A percentile compares a stretch with the other conserved stretches of the same genome.
Evolutionary conservation across 257 asterid species (phyloP).

Genomic region (Verbena officinalis): DNA sequence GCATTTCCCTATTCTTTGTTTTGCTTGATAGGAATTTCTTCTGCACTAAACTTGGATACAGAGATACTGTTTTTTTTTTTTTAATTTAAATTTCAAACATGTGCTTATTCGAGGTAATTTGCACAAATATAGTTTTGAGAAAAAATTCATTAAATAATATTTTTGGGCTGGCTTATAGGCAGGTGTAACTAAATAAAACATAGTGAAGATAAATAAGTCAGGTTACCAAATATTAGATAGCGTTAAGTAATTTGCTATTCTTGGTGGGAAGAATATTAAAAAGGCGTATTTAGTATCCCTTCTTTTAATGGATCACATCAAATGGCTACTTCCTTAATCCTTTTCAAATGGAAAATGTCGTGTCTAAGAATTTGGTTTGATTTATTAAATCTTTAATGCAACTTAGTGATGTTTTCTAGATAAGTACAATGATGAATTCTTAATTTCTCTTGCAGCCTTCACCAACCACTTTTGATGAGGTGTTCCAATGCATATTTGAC

Average conservation of each 20-base stretch:
- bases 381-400: neutral
- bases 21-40: neutral
- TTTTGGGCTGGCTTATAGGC: neutral
- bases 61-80: neutral
- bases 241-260: no score
- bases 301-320: neutral
- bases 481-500: constrained; percentile 90
- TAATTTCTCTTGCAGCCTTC: constrained; percentile 76
- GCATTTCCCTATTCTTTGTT: neutral
- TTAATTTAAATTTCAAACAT: neutral
- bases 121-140: neutral
- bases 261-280: no score
- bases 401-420: neutral
- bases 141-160: neutral
- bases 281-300: no score
- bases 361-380: constrained; percentile 1
- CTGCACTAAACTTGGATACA: neutral
- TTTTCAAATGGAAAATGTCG: neutral
- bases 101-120: neutral
- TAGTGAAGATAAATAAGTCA: neutral
- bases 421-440: constrained; percentile 23
- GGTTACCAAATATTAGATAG: neutral
- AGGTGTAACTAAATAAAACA: neutral
- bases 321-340: neutral
- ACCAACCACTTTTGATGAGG: constrained; percentile 90